Percentiles rank a stretch among this genome's conserved stretches.
These are phyloP conservation scores for Cryomyces antarcticus DNA, from an alignment of 495 filamentous ascomycete genomes.

Conservation along the genomic window DNA sequence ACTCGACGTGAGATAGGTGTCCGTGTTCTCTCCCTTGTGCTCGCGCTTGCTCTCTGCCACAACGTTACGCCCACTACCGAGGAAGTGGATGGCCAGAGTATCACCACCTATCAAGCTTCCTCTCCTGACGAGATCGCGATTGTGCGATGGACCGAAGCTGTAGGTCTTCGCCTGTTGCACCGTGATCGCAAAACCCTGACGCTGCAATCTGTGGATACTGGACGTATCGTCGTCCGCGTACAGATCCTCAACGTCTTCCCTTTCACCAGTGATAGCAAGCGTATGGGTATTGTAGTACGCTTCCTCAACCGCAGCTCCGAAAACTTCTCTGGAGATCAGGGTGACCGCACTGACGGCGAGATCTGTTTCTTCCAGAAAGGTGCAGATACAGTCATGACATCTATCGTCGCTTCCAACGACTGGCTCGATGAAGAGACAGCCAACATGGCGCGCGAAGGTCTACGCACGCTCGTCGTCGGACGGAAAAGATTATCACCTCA, in stretches of 20 bases:
- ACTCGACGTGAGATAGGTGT: conserved; percentile 84
- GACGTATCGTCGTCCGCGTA: conserved; percentile 61
- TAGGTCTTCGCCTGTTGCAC: conserved; percentile 67
- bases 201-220: conserved; percentile 60
- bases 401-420: conserved; percentile 86
- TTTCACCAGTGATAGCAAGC: conserved; percentile 91
- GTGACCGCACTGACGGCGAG: conserved; percentile 26
- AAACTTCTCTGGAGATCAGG: conserved; percentile 12
- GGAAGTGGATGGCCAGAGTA: conserved; percentile 52
- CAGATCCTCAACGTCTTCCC: conserved; percentile 88
- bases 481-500: conserved; percentile 54
- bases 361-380: conserved; percentile 99
- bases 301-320: conserved; percentile 33
- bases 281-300: conserved; percentile 93
- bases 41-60: conserved; percentile 86
- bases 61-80: conserved; percentile 90
- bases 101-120: conserved; percentile 84
- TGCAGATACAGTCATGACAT: conserved; percentile 89
- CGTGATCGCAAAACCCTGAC: conserved; percentile 72
- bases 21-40: conserved; percentile 71
- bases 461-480: conserved; percentile 86
- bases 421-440: conserved; percentile 98
- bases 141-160: conserved; percentile 82
- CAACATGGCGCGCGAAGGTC: conserved; percentile 94
- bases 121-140: conserved; percentile 98